Evolutionary conservation across 371 early-diverging fungal species (phyloP), one percentile per base, ranked within the genome.

Genomic region (Mortierella sp.): DNA sequence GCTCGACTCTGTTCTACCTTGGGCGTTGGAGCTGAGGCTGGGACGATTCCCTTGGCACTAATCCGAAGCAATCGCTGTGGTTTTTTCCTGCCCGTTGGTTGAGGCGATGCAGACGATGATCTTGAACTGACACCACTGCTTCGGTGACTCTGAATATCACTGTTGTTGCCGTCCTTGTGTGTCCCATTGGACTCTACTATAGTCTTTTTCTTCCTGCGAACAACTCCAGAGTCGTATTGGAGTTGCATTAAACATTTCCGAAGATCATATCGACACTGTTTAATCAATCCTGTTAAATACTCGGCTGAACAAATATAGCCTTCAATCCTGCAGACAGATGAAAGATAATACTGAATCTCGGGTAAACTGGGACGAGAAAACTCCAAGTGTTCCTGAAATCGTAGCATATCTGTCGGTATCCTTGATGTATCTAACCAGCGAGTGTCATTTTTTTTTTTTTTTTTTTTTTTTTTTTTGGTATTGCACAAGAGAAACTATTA

Each of bases 331-430:
- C 73, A 79, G 3, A 79, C 19, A 7, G 56, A 59, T 6, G 66
- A 43, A 16, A 79, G 53, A 19, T 79, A 79, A 21, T 55, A 64
- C 15, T 60, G 66, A 14, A 79, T 69, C 18, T 79, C 79, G 1
- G 69, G 62, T 7, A 72, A 28, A 7, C 70, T 26, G 3, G 79
- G 73, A 21, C 66, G 66, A 9, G 57, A 48, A 25, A 79, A 79
- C 30, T 72, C 66, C 7, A 79, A 60, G 26, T 79, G 79, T 43
- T 79, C 79, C 56, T 79, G 79, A 18, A 79, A 72, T 0, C 66
- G 57, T 15, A 79, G 25, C 19, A 56, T 72, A 1, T 56, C 62
- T 4, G 69, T 48, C 23, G 79, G 79, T 9, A 79, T 72, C 47
- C 66, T 72, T 21, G 73, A 63, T 4, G 62, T 65, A 57, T 79